Percentiles rank a stretch among this genome's conserved stretches.
phyloP scores from a whole-genome alignment of 805 yeast genomes.

The Kluyveromyces lactis region DNA sequence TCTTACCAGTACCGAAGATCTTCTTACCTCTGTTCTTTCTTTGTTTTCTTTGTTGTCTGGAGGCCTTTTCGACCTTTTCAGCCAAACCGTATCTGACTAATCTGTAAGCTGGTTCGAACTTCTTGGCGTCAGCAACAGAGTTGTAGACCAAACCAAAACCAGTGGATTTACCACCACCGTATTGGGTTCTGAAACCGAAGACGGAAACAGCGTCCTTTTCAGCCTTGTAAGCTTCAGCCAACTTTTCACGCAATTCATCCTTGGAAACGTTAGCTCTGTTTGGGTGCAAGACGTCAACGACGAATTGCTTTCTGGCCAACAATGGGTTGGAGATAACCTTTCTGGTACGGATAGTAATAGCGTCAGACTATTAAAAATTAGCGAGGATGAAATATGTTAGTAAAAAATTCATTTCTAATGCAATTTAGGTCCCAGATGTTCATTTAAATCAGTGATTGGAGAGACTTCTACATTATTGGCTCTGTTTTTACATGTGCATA shows the following conservation, averaged over 20 bases:
- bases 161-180: conserved; percentile 99
- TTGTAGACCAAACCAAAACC: conserved; percentile 99
- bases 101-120: conserved; percentile 99
- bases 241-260: conserved; percentile 96
- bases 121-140: conserved; percentile 95
- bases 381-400: conserved; percentile 9
- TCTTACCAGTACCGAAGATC: conserved; percentile 96
- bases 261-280: conserved; percentile 98
- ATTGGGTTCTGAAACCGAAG: conserved; percentile 98
- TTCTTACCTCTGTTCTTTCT: conserved; percentile 99
- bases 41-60: conserved; percentile 99
- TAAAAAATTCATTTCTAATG: conserved; percentile 4
- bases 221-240: conserved; percentile 82
- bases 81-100: conserved; percentile 98
- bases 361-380: conserved; percentile 68
- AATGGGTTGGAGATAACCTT: conserved; percentile 98
- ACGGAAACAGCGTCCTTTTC: conserved; percentile 93
- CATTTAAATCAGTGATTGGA: not conserved
- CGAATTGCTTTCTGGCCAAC: conserved; percentile 99
- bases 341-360: conserved; percentile 99
- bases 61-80: conserved; percentile 89
- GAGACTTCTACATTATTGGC: too few relatives aligned
- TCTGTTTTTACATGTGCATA: too few relatives aligned
- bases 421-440: too few relatives aligned
- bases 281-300: conserved; percentile 99